Conservation (phyloP, 1,139 yeast species). For the Neolecta irregularis region DNA sequence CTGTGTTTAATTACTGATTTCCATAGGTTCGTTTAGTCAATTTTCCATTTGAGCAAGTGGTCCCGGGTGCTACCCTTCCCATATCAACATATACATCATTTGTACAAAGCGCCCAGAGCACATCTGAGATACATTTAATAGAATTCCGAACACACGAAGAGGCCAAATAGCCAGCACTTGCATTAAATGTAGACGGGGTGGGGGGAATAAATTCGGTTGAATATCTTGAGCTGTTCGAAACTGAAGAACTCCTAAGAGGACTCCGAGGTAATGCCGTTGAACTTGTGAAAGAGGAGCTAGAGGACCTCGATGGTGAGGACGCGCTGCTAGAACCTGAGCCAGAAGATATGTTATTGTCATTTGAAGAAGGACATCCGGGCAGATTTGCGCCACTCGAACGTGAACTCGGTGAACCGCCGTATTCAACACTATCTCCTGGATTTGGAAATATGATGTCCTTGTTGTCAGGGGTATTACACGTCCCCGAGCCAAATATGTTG, state of each 20-base stretch:
- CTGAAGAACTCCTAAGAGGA: too few species aligned
- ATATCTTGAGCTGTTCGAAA: too few species aligned
- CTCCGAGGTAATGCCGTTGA: too few species aligned
- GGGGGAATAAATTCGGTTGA: too few species aligned
- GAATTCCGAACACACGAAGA: too few species aligned
- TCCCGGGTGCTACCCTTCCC: conserved; percentile 12
- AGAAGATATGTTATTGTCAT: neutral
- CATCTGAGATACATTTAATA: conserved; percentile 6
- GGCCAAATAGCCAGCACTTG: too few species aligned
- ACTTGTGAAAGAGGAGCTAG: too few species aligned
- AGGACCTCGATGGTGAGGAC: neutral
- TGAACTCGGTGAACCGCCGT: conserved; percentile 6
- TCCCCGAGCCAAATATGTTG: too few species aligned
- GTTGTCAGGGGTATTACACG: conserved; percentile 6
- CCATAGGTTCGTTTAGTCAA: too few species aligned
- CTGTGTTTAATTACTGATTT: too few species aligned
- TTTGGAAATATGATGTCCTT: conserved; percentile 6
- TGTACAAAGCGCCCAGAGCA: conserved; percentile 6
- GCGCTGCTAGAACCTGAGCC: neutral
- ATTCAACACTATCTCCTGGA: conserved; percentile 6
- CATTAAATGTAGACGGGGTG: too few species aligned
- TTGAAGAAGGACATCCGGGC: conserved; percentile 6
- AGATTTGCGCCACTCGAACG: conserved; percentile 4
- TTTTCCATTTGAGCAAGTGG: conserved; percentile 7
- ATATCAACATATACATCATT: conserved; percentile 4